Evolutionary conservation across 2,329 filamentous ascomycete species (phyloP).

Genomic region (Sporothrix brasiliensis): DNA sequence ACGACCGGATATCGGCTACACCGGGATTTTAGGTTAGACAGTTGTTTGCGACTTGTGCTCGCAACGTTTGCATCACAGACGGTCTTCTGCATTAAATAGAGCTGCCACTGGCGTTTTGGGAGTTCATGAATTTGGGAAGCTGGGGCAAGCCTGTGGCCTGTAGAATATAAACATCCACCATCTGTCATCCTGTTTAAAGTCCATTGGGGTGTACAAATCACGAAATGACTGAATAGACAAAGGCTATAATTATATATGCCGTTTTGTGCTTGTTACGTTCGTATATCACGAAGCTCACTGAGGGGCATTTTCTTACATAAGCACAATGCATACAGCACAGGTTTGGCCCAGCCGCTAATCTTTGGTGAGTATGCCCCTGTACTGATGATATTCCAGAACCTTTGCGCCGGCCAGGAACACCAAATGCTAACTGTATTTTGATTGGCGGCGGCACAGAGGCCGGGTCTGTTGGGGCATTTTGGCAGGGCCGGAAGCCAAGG

Average conservation of each 20-base stretch:
- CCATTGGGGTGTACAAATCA: background rate
- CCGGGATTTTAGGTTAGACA: background rate
- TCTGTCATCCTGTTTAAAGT: background rate
- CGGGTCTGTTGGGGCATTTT: background rate
- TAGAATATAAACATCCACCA: background rate
- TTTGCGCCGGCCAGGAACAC: slow-evolving; percentile 5
- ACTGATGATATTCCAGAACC: slow-evolving; percentile 21
- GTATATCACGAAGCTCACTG: background rate
- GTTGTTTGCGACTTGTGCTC: background rate
- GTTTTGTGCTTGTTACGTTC: too few species aligned
- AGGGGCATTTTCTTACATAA: slow-evolving; percentile 24
- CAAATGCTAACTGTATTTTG: slow-evolving; percentile 18
- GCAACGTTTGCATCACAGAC: background rate
- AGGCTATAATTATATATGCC: too few species aligned
- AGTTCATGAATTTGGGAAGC: background rate
- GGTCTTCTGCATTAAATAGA: background rate
- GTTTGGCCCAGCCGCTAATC: background rate
- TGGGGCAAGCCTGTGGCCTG: background rate
- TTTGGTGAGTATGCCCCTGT: slow-evolving; percentile 12
- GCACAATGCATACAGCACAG: background rate
- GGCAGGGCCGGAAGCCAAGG: background rate
- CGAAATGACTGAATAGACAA: too few species aligned
- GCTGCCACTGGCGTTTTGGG: slow-evolving; percentile 7
- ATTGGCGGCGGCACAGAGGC: slow-evolving; percentile 8
- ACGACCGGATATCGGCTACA: slow-evolving; percentile 27